Evolutionary conservation across 2,329 filamentous ascomycete species (phyloP).

Genomic region (Byssochlamys sp.): DNA sequence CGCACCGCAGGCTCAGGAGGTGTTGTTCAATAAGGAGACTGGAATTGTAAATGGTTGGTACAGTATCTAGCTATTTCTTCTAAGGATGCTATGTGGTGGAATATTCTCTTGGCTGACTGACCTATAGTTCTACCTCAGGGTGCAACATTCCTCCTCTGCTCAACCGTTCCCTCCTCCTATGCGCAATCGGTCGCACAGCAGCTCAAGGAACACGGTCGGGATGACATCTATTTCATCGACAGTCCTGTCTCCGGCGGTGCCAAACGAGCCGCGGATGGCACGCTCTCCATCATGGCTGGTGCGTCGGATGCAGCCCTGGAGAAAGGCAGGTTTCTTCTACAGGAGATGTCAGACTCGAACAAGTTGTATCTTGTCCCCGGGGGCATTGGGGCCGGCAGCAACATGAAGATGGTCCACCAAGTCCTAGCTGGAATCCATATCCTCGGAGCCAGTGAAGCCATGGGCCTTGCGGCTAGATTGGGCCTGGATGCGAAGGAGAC

Average conservation of each 20-base stretch:
- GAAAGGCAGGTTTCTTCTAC: slow-evolving; percentile 50
- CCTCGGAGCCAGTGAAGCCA: slow-evolving; percentile 49
- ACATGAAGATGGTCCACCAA: slow-evolving; percentile 57
- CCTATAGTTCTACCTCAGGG: slow-evolving; percentile 42
- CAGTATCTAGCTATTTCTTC: not conserved
- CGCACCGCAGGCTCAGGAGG: slow-evolving; percentile 56
- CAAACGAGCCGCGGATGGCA: slow-evolving; percentile 58
- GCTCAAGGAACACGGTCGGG: slow-evolving; percentile 46
- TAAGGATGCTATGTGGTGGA: not conserved
- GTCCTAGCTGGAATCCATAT: slow-evolving; percentile 56
- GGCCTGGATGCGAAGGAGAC: slow-evolving; percentile 43
- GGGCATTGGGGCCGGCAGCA: slow-evolving; percentile 50
- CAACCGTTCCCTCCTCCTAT: slow-evolving; percentile 60
- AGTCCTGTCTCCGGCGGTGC: slow-evolving; percentile 64
- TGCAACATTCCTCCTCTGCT: slow-evolving; percentile 57
- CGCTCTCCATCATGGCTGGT: slow-evolving; percentile 66
- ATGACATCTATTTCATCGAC: slow-evolving; percentile 60
- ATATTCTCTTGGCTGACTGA: slow-evolving; percentile 7
- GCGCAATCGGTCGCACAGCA: slow-evolving; percentile 51
- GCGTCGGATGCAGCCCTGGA: slow-evolving; percentile 49
- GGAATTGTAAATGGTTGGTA: slow-evolving; percentile 34
- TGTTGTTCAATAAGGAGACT: slow-evolving; percentile 51
- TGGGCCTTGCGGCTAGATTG: slow-evolving; percentile 50
- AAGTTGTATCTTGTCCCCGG: slow-evolving; percentile 57
- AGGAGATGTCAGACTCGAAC: slow-evolving; percentile 48